Evolutionary conservation across 140 eudicot species (phyloP).

Genomic region (Erigeron philadelphicus): DNA sequence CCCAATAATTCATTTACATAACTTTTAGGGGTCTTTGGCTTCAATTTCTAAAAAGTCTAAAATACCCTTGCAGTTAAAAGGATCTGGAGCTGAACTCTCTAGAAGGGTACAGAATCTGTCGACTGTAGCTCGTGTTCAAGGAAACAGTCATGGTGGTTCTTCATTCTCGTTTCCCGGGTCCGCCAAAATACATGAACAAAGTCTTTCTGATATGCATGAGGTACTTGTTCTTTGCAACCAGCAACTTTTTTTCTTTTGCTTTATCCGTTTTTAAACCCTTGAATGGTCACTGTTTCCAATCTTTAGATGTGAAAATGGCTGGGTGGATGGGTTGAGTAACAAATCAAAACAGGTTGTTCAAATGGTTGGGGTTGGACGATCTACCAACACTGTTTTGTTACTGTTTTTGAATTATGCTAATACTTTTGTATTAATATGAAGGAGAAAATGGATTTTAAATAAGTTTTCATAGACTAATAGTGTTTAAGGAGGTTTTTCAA

Average conservation of each 20-base stretch:
- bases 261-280: not conserved
- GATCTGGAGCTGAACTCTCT: constrained; percentile 96
- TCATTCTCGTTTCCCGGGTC: constrained; percentile 80
- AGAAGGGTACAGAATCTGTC: constrained; percentile 89
- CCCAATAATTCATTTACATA: not conserved
- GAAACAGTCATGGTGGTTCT: constrained; percentile 59
- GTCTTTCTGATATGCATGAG: constrained; percentile 95
- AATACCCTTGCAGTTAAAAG: constrained; percentile 61
- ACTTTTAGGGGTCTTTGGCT: not conserved
- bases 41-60: constrained; percentile 21
- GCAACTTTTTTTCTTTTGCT: not conserved
- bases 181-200: constrained; percentile 76
- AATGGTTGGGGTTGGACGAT: not conserved
- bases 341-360: not conserved
- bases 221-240: constrained; percentile 30
- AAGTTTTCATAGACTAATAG: not conserved
- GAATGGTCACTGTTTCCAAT: not conserved
- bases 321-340: not conserved
- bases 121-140: constrained; percentile 71
- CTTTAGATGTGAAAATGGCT: not conserved
- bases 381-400: not conserved
- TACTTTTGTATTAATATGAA: no score
- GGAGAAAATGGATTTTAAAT: not conserved
- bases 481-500: not conserved
- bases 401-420: no score